A percentile compares a stretch with the other conserved stretches of the same genome.
Conservation (phyloP, 441 rosid species). For the Lagerstroemia fauriei region DNA sequence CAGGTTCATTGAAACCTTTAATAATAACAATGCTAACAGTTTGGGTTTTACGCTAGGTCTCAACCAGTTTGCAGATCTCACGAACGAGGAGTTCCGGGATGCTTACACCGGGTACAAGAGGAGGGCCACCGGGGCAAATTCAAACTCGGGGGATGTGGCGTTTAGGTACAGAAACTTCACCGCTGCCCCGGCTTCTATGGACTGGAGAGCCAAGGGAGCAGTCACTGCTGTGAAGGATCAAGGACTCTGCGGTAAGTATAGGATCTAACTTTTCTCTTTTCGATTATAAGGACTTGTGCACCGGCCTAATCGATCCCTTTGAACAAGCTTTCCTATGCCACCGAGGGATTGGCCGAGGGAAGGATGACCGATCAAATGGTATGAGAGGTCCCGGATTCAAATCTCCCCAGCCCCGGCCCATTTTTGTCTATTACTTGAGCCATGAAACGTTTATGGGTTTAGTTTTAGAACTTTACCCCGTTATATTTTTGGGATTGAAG, state of each 20-base stretch:
- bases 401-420: too few relatives aligned
- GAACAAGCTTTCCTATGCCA: too few relatives aligned
- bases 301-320: too few relatives aligned
- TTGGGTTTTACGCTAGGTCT: constrained; percentile 13
- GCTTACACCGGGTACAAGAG: constrained; percentile 13
- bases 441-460: too few relatives aligned
- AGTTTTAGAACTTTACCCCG: too few relatives aligned
- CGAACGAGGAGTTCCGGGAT: constrained; percentile 27
- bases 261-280: not conserved
- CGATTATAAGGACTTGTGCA: not conserved
- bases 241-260: constrained; percentile 16
- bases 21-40: constrained; percentile 4
- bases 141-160: not conserved
- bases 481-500: too few relatives aligned
- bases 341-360: too few relatives aligned
- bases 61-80: constrained; percentile 27
- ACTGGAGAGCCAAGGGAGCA: constrained; percentile 21
- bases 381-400: too few relatives aligned
- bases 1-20: constrained; percentile 13
- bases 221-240: constrained; percentile 29
- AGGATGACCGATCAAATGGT: too few relatives aligned
- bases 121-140: not conserved
- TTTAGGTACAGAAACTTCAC: constrained; percentile 26
- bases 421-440: too few relatives aligned
- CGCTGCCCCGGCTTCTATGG: constrained; percentile 9